Evolutionary conservation across 2,329 filamentous ascomycete genomes (phyloP), one percentile per base, ranked within the genome.

Genomic region (Sordariomycetes sp.): DNA sequence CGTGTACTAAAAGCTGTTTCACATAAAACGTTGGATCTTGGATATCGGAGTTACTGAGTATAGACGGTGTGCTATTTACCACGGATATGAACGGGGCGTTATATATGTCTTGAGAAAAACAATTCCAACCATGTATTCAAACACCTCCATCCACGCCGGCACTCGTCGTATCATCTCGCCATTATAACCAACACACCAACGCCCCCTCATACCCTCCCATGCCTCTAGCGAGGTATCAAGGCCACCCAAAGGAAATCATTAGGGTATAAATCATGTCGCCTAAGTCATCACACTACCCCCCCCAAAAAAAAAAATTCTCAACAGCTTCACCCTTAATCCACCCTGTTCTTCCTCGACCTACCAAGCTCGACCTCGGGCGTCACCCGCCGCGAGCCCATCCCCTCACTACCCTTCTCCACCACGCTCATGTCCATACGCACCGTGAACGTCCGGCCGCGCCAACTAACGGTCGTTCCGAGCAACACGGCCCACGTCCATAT

Each of bases 401-500:
- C 20, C 32, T 17, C n/a, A 10, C 42, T 28, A 15, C 68, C 65
- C 35, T 75, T 63, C 25, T 76, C 74, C 5, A 76, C 73, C 1
- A 95, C 92, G 55, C 84, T 88, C 77, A 92, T 92, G 67, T 97
- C 88, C 63, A 89, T 78, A 1, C 86, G 82, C 1, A 97, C 91
- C 64, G 80, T 81, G 67, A 97, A 97, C 32, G 75, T 79, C 65
- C 85, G 85, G 0, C 91, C 92, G 57, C 94, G 77, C 95, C 94
- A 99, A 56, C 81, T 81, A 0, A 99, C 89, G 0, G 85, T 92
- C 1, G 87, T 83, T 0, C 94, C 94, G n/a, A 92, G 86, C 63
- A 89, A 82, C 22, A 96, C 88, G 1, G 94, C 94, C 81, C 86
- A 90, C 0, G 82, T 74, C 94, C 94, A 99, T 59, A 99, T 86